These are phyloP conservation scores for Citrus trifoliata DNA, from an alignment of 345 rosid species.

Conservation along the genomic window DNA sequence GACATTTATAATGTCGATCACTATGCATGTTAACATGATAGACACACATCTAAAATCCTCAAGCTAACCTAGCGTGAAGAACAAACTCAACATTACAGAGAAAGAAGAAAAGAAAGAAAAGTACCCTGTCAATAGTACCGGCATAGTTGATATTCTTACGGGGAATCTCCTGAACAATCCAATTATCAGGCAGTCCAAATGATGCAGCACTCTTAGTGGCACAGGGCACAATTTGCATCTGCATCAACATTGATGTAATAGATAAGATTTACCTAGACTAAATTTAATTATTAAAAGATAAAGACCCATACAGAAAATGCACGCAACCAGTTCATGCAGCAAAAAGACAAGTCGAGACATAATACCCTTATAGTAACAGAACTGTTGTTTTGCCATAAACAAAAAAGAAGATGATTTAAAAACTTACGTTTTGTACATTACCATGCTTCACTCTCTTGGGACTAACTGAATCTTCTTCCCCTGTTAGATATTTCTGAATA, in stretches of 20 bases:
- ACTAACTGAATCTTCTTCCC: not conserved
- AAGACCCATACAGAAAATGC: not conserved
- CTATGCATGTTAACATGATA: not conserved
- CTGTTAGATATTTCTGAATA: constrained; percentile 41
- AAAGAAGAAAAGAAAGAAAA: not conserved
- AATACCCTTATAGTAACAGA: not conserved
- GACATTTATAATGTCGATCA: not conserved
- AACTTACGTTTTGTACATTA: constrained; percentile 20
- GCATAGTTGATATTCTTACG: constrained; percentile 15
- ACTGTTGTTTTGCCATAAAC: not conserved
- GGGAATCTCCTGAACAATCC: constrained; percentile 37
- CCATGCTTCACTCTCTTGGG: constrained; percentile 4
- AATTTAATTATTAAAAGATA: not conserved
- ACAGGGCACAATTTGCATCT: constrained; percentile 32
- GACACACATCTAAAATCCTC: not conserved
- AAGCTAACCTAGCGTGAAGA: not conserved
- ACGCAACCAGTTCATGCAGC: not conserved
- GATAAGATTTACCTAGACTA: not conserved
- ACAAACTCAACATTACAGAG: not conserved
- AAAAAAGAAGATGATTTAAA: not conserved
- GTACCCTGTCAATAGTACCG: constrained; percentile 34
- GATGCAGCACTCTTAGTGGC: constrained; percentile 6
- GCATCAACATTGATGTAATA: constrained; percentile 1
- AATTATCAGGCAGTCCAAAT: constrained; percentile 30
- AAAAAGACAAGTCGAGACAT: not conserved